These are phyloP conservation scores for Aspergillus indologenus DNA, from an alignment of 495 filamentous ascomycete species.

Conservation along the genomic window DNA sequence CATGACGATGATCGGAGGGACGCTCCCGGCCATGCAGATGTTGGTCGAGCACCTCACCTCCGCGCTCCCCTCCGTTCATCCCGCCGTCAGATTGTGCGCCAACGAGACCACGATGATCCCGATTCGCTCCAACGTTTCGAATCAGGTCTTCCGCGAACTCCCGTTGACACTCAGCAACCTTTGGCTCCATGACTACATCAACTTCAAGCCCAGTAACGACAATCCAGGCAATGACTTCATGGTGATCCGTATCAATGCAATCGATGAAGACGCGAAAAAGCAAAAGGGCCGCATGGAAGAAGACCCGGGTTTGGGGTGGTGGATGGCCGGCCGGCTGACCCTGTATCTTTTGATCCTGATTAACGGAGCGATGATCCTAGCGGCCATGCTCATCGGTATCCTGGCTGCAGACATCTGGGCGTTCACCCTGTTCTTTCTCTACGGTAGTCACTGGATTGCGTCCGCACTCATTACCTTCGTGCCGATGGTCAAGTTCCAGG, in stretches of 20 bases:
- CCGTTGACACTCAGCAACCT: slow-evolving; percentile 26
- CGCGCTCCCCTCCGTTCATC: slow-evolving; percentile 22
- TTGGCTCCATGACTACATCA: slow-evolving; percentile 26
- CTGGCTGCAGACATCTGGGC: slow-evolving; percentile 30
- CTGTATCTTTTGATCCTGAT: slow-evolving; percentile 20
- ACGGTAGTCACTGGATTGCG: slow-evolving; percentile 25
- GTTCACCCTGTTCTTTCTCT: slow-evolving; percentile 26
- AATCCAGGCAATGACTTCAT: slow-evolving; percentile 28
- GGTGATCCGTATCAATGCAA: slow-evolving; percentile 20
- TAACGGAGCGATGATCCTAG: slow-evolving; percentile 25
- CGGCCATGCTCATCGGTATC: slow-evolving; percentile 22
- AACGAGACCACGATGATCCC: slow-evolving; percentile 27
- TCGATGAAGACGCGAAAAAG: slow-evolving; percentile 2
- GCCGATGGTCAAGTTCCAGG: slow-evolving; percentile 21
- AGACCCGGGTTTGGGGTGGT: slow-evolving; percentile 8
- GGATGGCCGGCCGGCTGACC: slow-evolving; percentile 13
- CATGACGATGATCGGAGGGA: slow-evolving; percentile 31
- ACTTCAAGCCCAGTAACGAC: slow-evolving; percentile 18
- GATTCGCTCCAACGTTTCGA: slow-evolving; percentile 20
- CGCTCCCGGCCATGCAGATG: slow-evolving; percentile 28
- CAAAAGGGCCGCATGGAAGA: slow-evolving; percentile 5
- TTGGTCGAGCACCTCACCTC: slow-evolving; percentile 29
- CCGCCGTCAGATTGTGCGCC: slow-evolving; percentile 27
- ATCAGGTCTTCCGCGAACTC: slow-evolving; percentile 25
- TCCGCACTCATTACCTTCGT: slow-evolving; percentile 21